phyloP scores from a whole-genome alignment of 768 basidiomycete genomes.

The Trametes coccinea region DNA sequence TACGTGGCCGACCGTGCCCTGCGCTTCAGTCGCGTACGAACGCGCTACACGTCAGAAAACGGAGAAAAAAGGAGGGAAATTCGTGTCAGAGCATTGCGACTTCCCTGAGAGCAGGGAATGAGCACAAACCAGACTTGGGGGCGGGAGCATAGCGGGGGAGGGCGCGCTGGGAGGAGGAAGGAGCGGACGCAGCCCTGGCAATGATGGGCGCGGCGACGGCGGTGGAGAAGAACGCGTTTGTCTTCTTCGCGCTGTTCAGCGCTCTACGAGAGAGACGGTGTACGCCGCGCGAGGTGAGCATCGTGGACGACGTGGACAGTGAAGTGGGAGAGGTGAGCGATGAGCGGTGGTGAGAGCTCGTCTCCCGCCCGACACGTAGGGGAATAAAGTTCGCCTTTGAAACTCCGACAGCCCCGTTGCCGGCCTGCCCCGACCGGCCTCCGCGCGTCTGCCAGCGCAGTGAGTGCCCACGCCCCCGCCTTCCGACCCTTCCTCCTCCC shows the following conservation, averaged over 20 bases:
- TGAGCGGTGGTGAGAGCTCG: constrained; percentile 26
- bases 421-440: constrained; percentile 28
- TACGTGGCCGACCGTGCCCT: constrained; percentile 70
- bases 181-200: constrained; percentile 51
- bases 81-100: constrained; percentile 7
- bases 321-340: constrained; percentile 29
- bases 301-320: constrained; percentile 43
- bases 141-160: constrained; percentile 50
- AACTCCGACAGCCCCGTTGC: constrained; percentile 28
- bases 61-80: constrained; percentile 23
- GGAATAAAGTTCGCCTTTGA: constrained; percentile 33
- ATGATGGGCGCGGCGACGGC: constrained; percentile 52
- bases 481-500: constrained; percentile 8
- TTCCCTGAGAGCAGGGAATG: background rate
- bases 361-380: constrained; percentile 26
- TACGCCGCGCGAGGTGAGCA: constrained; percentile 87
- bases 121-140: constrained; percentile 54
- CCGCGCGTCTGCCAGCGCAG: background rate
- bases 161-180: constrained; percentile 46
- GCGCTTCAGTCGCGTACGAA: constrained; percentile 89
- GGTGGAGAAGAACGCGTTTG: constrained; percentile 80
- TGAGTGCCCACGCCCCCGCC: constrained; percentile 7
- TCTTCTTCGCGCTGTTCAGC: constrained; percentile 70
- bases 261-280: constrained; percentile 87
- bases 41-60: constrained; percentile 52